These are phyloP conservation scores for Gymnopilus dilepis DNA, from an alignment of 768 basidiomycete species.

Conservation along the genomic window DNA sequence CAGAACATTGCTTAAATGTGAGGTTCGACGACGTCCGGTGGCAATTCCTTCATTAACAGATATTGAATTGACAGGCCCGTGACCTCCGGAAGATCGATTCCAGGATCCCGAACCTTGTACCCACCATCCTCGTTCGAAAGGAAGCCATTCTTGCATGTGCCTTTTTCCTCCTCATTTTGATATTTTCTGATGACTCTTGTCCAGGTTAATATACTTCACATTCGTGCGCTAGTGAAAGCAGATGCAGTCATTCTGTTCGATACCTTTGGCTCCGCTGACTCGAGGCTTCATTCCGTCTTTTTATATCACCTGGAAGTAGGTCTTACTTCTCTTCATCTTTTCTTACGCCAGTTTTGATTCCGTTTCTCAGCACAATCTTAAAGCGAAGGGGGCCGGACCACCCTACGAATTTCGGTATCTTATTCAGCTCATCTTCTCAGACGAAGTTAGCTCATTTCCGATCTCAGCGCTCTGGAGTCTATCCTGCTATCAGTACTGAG, in stretches of 20 bases:
- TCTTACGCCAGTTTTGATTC: slow-evolving; percentile 3
- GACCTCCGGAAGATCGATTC: slow-evolving; percentile 98
- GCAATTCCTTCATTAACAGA: slow-evolving; percentile 13
- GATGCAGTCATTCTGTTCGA: slow-evolving; percentile 93
- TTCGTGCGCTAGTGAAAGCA: slow-evolving; percentile 93
- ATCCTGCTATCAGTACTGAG: slow-evolving; percentile 90
- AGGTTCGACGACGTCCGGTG: slow-evolving; percentile 35
- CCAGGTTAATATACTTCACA: slow-evolving; percentile 92
- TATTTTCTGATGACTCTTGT: slow-evolving; percentile 15
- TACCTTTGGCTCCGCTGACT: slow-evolving; percentile 87
- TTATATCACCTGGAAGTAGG: slow-evolving; percentile 85
- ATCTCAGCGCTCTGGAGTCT: slow-evolving; percentile 86
- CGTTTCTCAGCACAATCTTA: slow-evolving; percentile 75
- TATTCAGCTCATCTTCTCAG: slow-evolving; percentile 3
- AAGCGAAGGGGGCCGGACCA: slow-evolving; percentile 65
- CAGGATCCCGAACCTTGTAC: slow-evolving; percentile 90
- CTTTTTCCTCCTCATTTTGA: slow-evolving; percentile 4
- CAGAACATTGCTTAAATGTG: slow-evolving; percentile 90
- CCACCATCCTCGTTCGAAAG: slow-evolving; percentile 88
- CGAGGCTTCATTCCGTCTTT: slow-evolving; percentile 84
- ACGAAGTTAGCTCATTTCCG: slow-evolving; percentile 21
- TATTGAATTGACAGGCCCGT: slow-evolving; percentile 64
- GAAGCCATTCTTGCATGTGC: slow-evolving; percentile 82
- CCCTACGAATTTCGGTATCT: slow-evolving; percentile 89
- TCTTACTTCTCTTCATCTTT: slow-evolving; percentile 2